Base-by-base conservation (phyloP, 225 moss, liverwort and hornwort genomes). In the Marchantia polymorpha region DNA sequence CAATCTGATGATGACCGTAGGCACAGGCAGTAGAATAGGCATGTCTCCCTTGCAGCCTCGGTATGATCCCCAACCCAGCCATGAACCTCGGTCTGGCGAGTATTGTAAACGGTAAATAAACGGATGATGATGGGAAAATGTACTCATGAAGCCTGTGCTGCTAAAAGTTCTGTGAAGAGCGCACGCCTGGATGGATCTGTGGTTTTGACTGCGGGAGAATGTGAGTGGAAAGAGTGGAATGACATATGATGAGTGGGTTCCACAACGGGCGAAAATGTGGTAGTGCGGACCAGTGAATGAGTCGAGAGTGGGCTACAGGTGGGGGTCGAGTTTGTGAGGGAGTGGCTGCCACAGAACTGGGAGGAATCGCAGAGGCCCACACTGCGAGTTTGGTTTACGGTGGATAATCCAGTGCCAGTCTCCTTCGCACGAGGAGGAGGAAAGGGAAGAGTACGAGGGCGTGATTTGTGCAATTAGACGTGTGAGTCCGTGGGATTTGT, bases 341-440 rank as follows among this genome's bases (percentile, higher is more conserved):
- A 39, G 61, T 61, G 22, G 67, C 67, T 67, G 67, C 27, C 2
- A 14, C 0, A 67, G 29, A 31, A 30, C 29, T 30, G 67, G 12
- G 67, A 26, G 26, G 12, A 27, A 10, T 27, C 26, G 0, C 3
- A 25, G 12, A 67, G 67, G 67, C 67, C 67, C 67, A 67, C 67
- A 67, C 4, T 67, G 67, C 30, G 67, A 8, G 67, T 31, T 4
- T 27, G 30, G 30, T 22, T 8, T 67, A 29, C 29, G 67, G 67
- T 30, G 26, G 19, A 0, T 29, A 67, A 13, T 29, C 29, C 2
- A 67, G 27, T 15, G 30, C 30, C 15, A 30, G 0, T 13, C 31
- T 67, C 67, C 67, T 27, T 67, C 67, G 67, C 67, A 26, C 67
- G 29, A 67, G 67, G 67, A 67, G 67, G 67, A 67, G 67, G 67